A percentile compares a stretch with the other conserved stretches of the same genome.
phyloP scores from a whole-genome alignment of 1,284 basidiomycete species.

The Porodaedalea pini region DNA sequence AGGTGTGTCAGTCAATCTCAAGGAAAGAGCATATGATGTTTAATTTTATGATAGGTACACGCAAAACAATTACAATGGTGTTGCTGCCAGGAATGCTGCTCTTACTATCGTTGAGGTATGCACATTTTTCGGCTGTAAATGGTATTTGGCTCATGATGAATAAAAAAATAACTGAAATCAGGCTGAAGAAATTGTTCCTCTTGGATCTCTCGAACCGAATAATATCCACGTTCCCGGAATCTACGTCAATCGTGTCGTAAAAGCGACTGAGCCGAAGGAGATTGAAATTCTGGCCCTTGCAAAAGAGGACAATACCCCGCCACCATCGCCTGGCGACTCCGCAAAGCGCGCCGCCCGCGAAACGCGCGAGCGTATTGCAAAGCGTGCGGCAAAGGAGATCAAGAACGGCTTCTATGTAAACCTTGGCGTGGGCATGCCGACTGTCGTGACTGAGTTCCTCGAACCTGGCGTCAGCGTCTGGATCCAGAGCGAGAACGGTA shows the following conservation, averaged over 20 bases:
- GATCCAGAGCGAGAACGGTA: slow-evolving; percentile 94
- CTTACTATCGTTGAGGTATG: slow-evolving; percentile 86
- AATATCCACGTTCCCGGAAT: slow-evolving; percentile 83
- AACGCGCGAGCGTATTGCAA: slow-evolving; percentile 74
- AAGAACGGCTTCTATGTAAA: slow-evolving; percentile 84
- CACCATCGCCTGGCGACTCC: slow-evolving; percentile 36
- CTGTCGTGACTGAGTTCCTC: slow-evolving; percentile 82
- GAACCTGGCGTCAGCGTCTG: slow-evolving; percentile 80
- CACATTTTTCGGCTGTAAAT: not conserved
- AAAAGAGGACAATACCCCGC: slow-evolving; percentile 30
- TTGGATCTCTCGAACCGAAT: slow-evolving; percentile 81
- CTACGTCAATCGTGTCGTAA: slow-evolving; percentile 85
- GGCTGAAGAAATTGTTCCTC: slow-evolving; percentile 91
- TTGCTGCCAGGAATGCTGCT: slow-evolving; percentile 88
- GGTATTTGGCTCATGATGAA: not conserved
- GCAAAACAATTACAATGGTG: slow-evolving; percentile 83
- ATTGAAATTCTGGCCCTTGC: slow-evolving; percentile 79
- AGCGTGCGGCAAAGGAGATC: slow-evolving; percentile 84
- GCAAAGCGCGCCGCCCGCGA: slow-evolving; percentile 50
- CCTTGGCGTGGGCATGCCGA: slow-evolving; percentile 85
- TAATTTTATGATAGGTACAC: slow-evolving; percentile 56
- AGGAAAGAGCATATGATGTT: not conserved
- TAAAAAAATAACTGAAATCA: slow-evolving; percentile 35
- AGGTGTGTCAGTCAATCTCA: slow-evolving; percentile 40
- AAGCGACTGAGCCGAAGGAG: slow-evolving; percentile 72